Evolutionary conservation across 2,329 filamentous ascomycete genomes (phyloP).

Genomic region (Colletotrichum trifolii): DNA sequence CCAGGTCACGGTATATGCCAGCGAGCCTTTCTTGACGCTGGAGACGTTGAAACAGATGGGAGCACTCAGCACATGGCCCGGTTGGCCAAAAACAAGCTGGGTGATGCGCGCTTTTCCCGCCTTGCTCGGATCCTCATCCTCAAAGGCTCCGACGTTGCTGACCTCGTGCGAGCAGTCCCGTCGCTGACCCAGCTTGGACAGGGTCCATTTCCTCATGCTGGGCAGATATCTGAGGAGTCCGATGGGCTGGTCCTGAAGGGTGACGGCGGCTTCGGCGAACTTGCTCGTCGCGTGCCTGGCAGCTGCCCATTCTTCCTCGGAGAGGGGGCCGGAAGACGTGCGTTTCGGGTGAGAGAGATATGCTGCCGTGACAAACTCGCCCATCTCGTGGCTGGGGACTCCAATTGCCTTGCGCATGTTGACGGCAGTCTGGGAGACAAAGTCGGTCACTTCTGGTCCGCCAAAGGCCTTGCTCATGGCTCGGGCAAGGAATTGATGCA

Average conservation of each 20-base stretch:
- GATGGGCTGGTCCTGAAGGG: conserved; percentile 44
- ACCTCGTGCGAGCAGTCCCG: conserved; percentile 56
- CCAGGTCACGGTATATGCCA: conserved; percentile 55
- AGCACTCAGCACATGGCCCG: conserved; percentile 50
- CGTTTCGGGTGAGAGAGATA: conserved; percentile 41
- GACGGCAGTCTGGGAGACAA: conserved; percentile 51
- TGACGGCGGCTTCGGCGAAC: conserved; percentile 46
- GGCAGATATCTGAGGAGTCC: conserved; percentile 54
- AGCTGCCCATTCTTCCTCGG: conserved; percentile 47
- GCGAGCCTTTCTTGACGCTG: conserved; percentile 49
- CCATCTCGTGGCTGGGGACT: conserved; percentile 47
- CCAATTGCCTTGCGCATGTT: conserved; percentile 52
- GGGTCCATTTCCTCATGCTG: conserved; percentile 52
- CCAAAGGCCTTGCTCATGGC: conserved; percentile 48
- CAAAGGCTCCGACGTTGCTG: conserved; percentile 56
- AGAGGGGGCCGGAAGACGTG: conserved; percentile 2
- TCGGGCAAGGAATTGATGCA: conserved; percentile 53
- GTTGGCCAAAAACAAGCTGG: conserved; percentile 56
- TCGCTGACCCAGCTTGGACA: conserved; percentile 48
- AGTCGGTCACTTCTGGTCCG: conserved; percentile 41
- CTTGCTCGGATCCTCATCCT: conserved; percentile 32
- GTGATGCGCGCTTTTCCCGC: conserved; percentile 40
- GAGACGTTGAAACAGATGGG: conserved; percentile 55
- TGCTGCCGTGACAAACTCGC: conserved; percentile 46
- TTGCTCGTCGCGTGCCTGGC: conserved; percentile 45